Base-by-base conservation (phyloP, 192 early-diverging fungal genomes). In the Powellomyces hirtus region DNA sequence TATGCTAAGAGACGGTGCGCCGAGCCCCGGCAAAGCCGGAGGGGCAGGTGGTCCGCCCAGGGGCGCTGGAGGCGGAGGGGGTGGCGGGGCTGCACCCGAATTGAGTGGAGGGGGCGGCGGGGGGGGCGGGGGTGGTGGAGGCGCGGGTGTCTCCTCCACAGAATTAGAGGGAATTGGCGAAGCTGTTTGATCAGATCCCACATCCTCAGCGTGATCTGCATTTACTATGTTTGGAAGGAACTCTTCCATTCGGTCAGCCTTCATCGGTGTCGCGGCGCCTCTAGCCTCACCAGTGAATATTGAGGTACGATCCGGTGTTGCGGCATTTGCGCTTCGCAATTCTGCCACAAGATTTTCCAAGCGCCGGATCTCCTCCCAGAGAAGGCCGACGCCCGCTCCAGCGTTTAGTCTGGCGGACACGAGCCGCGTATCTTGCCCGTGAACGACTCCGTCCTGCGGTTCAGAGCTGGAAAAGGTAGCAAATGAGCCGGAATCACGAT, bases 281-380 rank as follows among this genome's bases (percentile, higher is more conserved):
- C n/a, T n/a, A n/a, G n/a, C n/a, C n/a, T n/a, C n/a, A n/a, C n/a
- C n/a, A n/a, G n/a, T n/a, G n/a, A n/a, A n/a, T n/a, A n/a, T n/a
- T n/a, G n/a, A n/a, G n/a, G n/a, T n/a, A n/a, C n/a, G n/a, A n/a
- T n/a, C n/a, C 37, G 30, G 10, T 4, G 18, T 18, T 13, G 36
- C 49, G 24, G 29, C 26, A n/a, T 75, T 22, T 30, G 27, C 18
- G 29, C 22, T 34, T 1, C 64, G 59, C 18, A 77, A 30, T 4
- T 73, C 62, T 8, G 36, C 37, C 5, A 77, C 73, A 10, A 77
- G 20, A 2, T 37, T 64, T 61, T 78, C 72, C 58, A 78, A 51
- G 13, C 68, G 33, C 16, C 67, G 60, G 33, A 77, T 74, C 38
- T 77, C 76, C 51, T 77, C 71, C 76, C 76, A 77, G 29, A 77